Evolutionary conservation across 306 rosid species (phyloP), one percentile per base, ranked within the genome.

Genomic region (Rubus parviflorus): DNA sequence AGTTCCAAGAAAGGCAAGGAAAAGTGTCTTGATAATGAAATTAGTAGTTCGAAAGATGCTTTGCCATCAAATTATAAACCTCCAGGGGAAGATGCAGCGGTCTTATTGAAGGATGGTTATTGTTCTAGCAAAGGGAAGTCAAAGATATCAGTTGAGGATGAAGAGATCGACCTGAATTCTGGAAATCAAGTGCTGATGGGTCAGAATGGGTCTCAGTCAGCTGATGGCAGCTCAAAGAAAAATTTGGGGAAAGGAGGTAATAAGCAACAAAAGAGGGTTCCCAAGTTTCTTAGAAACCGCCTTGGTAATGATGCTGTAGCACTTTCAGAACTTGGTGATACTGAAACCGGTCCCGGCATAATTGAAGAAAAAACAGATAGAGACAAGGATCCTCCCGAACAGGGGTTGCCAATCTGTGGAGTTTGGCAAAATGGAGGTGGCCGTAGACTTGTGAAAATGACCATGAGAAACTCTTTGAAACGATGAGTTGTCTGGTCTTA

Each of bases 391-490:
- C 74, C 82, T 30, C 37, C 78, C 8, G 92, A 88, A 42, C 46
- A 42, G 74, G 92, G 87, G 67, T 79, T 84, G 75, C 96, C 97
- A 64, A 93, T 85, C 3, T 85, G 89, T 11, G 93, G 97, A 70
- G 99, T 92, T 61, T 95, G 99, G 97, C 83, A 89, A 79, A 95
- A 67, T 5, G 92, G 93, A 35, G 98, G 97, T 65, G 96, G 85
- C 48, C 88, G 84, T 2, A 92, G 49, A 74, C 92, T 92, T 15
- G 63, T 78, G 76, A 63, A 64, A 12, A 47, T 78, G 48, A 70
- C 70, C 49, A 16, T 7, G 76, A 58, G 81, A 60, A 67, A 48
- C 56, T 37, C 2, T 42, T 48, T 14, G 13, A 78, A 61, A 37
- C 16, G 54, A 11, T 71, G 69, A 69, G 47, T 70, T 60, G 52